Evolutionary conservation across 257 asterid species (phyloP), one percentile per base, ranked within the genome.

Genomic region (Lantana camara): DNA sequence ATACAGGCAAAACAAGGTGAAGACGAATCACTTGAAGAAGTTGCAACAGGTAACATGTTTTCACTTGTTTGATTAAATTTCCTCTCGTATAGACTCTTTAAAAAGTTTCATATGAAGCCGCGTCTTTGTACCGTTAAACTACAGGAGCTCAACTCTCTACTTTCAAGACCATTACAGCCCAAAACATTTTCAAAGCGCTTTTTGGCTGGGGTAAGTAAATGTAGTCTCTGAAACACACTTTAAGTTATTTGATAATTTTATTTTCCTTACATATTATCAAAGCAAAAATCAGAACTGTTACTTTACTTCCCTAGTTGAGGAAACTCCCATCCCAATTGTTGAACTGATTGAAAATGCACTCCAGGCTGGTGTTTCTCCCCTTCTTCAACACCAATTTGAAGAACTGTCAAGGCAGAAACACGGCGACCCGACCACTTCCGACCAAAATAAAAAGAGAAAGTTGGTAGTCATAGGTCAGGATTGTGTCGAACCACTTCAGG

Each of bases 401-500:
- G 91, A 92, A 75, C 76, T 94, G 51, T 76, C 95, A 11, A 79
- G 61, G 74, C 77, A 65, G 73, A 88, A 77, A 61, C 50, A 41
- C 60, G 79, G 60, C 29, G 71, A 72, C 29, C 34, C 62, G 19
- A 74, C 63, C 71, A 68, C 60, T 54, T 38, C 74, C n/a, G 79
- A 59, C n/a, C 80, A 76, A 19, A 71, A 68, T 57, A 88, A 84
- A 69, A 78, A 77, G 78, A 75, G 85, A 63, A 85, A 76, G 65
- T 38, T 94, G 79, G 80, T 84, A 56, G 95, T 94, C 40, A 88
- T 90, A 66, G 99, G 99, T 55, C 99, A 88, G 75, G 93, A 94
- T 65, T 86, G 86, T 10, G 82, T 94, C 46, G 97, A 94, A 73
- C 99, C 99, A 44, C 97, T 94, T 54, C 84, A 90, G 83, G 99